Evolutionary conservation across 2,329 filamentous ascomycete species (phyloP), one percentile per base, ranked within the genome.

Genomic region (Coniella vitis): DNA sequence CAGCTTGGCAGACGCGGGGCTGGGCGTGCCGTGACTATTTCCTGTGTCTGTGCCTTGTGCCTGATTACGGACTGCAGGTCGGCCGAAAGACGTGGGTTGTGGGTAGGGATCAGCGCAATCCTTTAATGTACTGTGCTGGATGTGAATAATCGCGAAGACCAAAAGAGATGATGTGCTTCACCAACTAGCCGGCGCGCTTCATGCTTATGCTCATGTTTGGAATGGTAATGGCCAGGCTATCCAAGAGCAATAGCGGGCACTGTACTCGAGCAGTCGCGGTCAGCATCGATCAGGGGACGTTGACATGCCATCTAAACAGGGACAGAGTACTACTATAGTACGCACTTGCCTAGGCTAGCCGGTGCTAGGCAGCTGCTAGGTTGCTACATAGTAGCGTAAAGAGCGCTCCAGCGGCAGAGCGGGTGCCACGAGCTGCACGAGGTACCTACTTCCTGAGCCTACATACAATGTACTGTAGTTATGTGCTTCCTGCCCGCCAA

Each of bases 1-100:
- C 22, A 38, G 43, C 35, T 31, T 45, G 43, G 43, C 42, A 35
- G 42, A 16, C 42, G 42, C 43, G 43, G 43, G 43, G 43, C 38
- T 38, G 35, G 38, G 34, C 16, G 29, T 39, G 12, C 25, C 22
- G 41, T 22, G 41, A 34, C 13, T 37, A 10, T 29, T 29, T 29
- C 25, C 25, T 5, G 25, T 29, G 25, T 10, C 25, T 29, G 25
- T 29, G 42, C 20, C 21, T 14, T 31, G 38, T 4, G 32, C 32
- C 9, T 45, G 35, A 29, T 29, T 34, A 29, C 29, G 19, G 40
- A 13, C 40, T 43, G 41, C 41, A 44, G 41, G 19, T 22, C 13
- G 13, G 29, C 38, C 21, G 16, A 34, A 19, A 32, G 40, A 42
- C 17, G 41, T 13, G 9, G 41, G 19, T n/a, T 36, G 32, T 14